phyloP scores from a whole-genome alignment of 1,284 basidiomycete genomes.

The Ustilago tritici region DNA sequence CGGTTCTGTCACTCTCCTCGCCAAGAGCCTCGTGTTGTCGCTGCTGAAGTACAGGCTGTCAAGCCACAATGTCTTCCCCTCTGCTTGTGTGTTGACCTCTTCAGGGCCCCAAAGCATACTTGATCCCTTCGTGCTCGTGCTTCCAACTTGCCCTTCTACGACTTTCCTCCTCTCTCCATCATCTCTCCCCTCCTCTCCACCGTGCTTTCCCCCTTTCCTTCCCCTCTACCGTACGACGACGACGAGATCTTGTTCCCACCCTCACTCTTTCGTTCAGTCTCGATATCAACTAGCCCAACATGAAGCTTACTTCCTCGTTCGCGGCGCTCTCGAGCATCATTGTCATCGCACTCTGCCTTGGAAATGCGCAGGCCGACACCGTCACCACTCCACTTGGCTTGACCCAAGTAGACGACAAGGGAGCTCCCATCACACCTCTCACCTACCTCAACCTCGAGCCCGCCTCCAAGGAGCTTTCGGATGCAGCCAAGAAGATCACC shows the following conservation, averaged over 20 bases:
- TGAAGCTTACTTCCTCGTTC: conserved; percentile 46
- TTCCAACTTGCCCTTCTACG: background rate
- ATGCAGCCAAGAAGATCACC: conserved; percentile 39
- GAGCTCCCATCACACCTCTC: conserved; percentile 38
- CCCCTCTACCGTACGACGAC: background rate
- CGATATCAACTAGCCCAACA: conserved; percentile 11
- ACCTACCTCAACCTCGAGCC: conserved; percentile 47
- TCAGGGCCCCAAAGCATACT: background rate
- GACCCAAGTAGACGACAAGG: conserved; percentile 42
- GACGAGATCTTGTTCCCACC: background rate
- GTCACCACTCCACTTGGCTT: conserved; percentile 38
- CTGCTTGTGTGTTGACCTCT: conserved; percentile 9
- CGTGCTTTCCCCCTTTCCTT: background rate
- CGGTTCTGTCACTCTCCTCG: background rate
- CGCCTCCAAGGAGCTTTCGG: conserved; percentile 29
- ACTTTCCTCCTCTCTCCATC: conserved; percentile 9
- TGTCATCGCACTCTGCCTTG: conserved; percentile 38
- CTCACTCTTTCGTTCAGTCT: conserved; percentile 38
- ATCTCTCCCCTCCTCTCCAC: conserved; percentile 13
- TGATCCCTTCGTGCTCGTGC: background rate
- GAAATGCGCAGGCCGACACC: conserved; percentile 40
- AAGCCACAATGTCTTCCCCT: background rate
- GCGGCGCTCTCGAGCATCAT: conserved; percentile 36
- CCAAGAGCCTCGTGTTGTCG: background rate
- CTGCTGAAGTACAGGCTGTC: background rate